phyloP scores from a whole-genome alignment of 495 filamentous ascomycete species.

The Penicillium cataractarum region DNA sequence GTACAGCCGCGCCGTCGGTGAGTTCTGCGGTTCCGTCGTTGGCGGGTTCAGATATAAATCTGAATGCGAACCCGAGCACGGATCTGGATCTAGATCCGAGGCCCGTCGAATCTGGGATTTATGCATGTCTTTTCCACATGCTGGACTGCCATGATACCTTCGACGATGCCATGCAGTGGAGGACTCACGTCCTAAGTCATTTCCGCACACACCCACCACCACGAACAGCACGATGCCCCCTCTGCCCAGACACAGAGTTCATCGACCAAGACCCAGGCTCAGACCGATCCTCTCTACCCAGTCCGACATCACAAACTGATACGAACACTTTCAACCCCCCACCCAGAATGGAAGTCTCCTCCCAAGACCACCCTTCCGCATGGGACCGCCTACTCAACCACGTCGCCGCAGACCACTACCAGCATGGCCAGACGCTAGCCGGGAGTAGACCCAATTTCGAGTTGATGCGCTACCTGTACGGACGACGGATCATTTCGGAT shows the following conservation, averaged over 20 bases:
- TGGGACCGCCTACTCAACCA: constrained; percentile 49
- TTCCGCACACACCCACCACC: constrained; percentile 47
- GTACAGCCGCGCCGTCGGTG: constrained; percentile 18
- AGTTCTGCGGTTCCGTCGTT: constrained; percentile 4
- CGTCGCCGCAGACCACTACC: constrained; percentile 41
- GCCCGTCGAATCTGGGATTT: constrained; percentile 23
- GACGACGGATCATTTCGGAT: constrained; percentile 45
- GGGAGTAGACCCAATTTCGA: constrained; percentile 48
- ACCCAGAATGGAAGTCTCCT: neutral
- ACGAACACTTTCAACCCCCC: neutral
- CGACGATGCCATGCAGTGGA: constrained; percentile 40
- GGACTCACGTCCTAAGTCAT: constrained; percentile 47
- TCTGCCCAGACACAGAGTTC: constrained; percentile 43
- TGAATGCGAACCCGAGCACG: neutral
- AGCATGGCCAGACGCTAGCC: constrained; percentile 44
- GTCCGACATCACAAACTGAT: neutral
- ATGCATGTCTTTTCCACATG: constrained; percentile 50
- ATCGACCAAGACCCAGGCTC: constrained; percentile 14
- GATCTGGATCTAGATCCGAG: neutral
- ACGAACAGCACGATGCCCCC: constrained; percentile 42
- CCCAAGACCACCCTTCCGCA: constrained; percentile 21
- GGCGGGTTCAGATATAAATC: neutral
- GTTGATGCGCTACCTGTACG: constrained; percentile 51
- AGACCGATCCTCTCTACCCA: neutral
- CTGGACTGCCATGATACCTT: constrained; percentile 49